Percentiles rank a stretch among this genome's conserved stretches.
Evolutionary conservation across 352 stramenopile genomes (phyloP).

Genomic region (Pythium myriotylum): DNA sequence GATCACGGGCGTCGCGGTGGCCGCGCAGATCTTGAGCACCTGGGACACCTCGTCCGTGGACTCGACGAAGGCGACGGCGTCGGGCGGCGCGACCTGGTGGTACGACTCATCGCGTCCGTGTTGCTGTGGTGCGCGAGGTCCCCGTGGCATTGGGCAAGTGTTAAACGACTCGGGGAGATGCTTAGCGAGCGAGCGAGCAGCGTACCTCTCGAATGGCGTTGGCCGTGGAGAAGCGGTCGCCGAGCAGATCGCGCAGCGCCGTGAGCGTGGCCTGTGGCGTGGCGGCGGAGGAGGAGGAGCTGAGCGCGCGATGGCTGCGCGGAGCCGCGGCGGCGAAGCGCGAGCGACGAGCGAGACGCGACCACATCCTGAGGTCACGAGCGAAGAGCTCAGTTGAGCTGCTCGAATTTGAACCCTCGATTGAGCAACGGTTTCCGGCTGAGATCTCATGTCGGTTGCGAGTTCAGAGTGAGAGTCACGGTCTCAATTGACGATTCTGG

Average conservation of each 20-base stretch:
- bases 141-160: constrained; percentile 8
- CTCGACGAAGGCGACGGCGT: constrained; percentile 87
- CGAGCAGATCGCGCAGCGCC: constrained; percentile 57
- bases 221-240: constrained; percentile 74
- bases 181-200: no score
- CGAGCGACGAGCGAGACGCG: not conserved
- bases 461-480: no score
- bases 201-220: constrained; percentile 60
- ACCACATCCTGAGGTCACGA: constrained; percentile 16
- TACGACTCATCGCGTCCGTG: constrained; percentile 93
- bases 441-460: no score
- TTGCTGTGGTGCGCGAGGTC: constrained; percentile 38
- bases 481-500: no score
- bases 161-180: no score
- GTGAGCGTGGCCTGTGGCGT: constrained; percentile 51
- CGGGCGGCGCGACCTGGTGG: constrained; percentile 81
- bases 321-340: no score
- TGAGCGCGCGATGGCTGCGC: not conserved
- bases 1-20: constrained; percentile 89
- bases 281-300: constrained; percentile 14
- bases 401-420: no score
- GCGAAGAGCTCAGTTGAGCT: not conserved
- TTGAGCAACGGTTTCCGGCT: no score
- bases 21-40: constrained; percentile 90
- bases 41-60: constrained; percentile 88